Percentiles rank a stretch among this genome's conserved stretches.
Conservation (phyloP, 805 yeast genomes). For the Ogataea thermomethanolica region DNA sequence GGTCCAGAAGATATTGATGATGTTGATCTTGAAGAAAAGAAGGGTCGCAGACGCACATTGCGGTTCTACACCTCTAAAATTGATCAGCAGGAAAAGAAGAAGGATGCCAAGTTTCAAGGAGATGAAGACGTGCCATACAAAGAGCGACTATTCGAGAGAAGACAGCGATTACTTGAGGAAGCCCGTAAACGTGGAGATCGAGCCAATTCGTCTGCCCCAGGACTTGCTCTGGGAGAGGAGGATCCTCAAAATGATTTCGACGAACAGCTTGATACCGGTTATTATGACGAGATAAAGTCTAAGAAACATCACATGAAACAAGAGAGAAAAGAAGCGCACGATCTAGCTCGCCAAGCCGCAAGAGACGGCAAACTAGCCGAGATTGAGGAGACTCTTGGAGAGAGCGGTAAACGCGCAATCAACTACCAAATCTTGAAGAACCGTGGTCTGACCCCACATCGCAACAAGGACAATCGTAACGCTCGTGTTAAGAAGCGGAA, state of each 20-base stretch:
- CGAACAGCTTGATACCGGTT: slow-evolving; percentile 44
- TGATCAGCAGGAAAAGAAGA: slow-evolving; percentile 73
- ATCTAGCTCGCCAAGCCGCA: slow-evolving; percentile 70
- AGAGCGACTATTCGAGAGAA: slow-evolving; percentile 87
- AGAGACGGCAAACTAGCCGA: slow-evolving; percentile 81
- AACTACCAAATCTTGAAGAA: slow-evolving; percentile 94
- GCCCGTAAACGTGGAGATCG: slow-evolving; percentile 81
- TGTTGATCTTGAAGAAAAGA: slow-evolving; percentile 84
- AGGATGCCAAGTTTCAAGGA: slow-evolving; percentile 61
- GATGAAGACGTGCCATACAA: slow-evolving; percentile 89
- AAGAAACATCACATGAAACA: slow-evolving; percentile 47
- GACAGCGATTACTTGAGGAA: slow-evolving; percentile 80
- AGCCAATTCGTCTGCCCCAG: slow-evolving; percentile 38
- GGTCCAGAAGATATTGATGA: slow-evolving; percentile 70
- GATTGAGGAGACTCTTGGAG: slow-evolving; percentile 60
- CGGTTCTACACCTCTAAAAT: slow-evolving; percentile 97
- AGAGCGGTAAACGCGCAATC: slow-evolving; percentile 89
- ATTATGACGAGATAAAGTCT: slow-evolving; percentile 54
- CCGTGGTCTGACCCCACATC: slow-evolving; percentile 90
- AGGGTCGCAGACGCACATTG: slow-evolving; percentile 70
- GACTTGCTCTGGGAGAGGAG: slow-evolving; percentile 52
- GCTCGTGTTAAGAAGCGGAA: slow-evolving; percentile 97
- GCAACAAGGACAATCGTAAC: slow-evolving; percentile 92
- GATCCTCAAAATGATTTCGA: slow-evolving; percentile 46
- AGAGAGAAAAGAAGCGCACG: slow-evolving; percentile 61